phyloP scores from a whole-genome alignment of 306 rosid genomes.

The Cicer pinnatifidum region DNA sequence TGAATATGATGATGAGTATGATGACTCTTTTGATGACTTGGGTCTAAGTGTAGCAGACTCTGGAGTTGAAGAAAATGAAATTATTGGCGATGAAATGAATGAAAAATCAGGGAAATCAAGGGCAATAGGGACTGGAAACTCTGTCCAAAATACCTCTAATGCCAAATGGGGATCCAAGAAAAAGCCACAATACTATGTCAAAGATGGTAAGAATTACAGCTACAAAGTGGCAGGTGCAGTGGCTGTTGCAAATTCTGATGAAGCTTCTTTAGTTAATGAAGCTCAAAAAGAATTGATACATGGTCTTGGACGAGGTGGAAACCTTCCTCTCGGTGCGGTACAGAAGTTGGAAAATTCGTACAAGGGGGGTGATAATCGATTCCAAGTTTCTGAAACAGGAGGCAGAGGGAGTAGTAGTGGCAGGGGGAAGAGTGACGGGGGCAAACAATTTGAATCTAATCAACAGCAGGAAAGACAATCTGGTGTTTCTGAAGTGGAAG shows the following conservation, averaged over 20 bases:
- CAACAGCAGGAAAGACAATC: constrained; percentile 55
- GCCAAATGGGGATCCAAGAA: constrained; percentile 93
- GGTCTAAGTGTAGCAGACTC: constrained; percentile 90
- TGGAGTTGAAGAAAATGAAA: constrained; percentile 70
- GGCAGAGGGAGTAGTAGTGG: constrained; percentile 59
- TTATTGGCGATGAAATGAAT: constrained; percentile 49
- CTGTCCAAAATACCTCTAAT: constrained; percentile 52
- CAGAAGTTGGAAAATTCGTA: constrained; percentile 66
- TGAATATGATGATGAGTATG: constrained; percentile 96
- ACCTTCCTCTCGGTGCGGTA: constrained; percentile 86
- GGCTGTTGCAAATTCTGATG: constrained; percentile 82
- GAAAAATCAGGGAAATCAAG: constrained; percentile 52
- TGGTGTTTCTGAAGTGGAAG: constrained; percentile 50
- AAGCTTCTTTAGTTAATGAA: constrained; percentile 69
- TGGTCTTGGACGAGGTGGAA: constrained; percentile 98
- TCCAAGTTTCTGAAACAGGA: constrained; percentile 51
- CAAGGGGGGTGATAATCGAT: constrained; percentile 53
- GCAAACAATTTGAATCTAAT: constrained; percentile 42
- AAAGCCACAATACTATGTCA: constrained; percentile 88
- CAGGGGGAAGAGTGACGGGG: constrained; percentile 58
- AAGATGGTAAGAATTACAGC: constrained; percentile 97
- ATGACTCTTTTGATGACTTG: constrained; percentile 93
- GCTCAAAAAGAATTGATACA: constrained; percentile 74
- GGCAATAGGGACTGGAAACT: constrained; percentile 51
- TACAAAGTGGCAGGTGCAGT: constrained; percentile 90